Base-by-base conservation (phyloP, 208 protist genomes). In the Trypanosoma theileri region DNA sequence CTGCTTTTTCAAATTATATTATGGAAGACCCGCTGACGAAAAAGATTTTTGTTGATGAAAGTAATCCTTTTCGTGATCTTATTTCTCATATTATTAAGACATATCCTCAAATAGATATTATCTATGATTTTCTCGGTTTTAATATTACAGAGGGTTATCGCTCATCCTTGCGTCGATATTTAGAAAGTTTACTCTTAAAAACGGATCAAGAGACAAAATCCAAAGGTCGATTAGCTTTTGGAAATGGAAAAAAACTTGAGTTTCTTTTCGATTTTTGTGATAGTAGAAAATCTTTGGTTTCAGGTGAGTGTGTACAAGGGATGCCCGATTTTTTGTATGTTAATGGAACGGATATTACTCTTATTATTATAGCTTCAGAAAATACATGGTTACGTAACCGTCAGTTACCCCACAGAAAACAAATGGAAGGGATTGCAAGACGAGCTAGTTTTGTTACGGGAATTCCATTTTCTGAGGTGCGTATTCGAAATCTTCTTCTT, bases 101-200 rank as follows among this genome's bases (percentile, higher is more conserved):
- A 53, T 90, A 86, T 71, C 80, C 81, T 4, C 70, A 91, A 42
- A 85, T 95, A 55, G 81, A 90, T 58, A 61, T 92, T 22, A 82
- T 93, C 61, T 87, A 91, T 69, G 85, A 89, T 59, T 95, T 95
- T 80, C 73, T 93, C 40, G 90, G 90, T 10, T 88, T 95, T 68
- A 90, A 91, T 52, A 26, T 75, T n/a, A 28, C 67, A 17, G 44
- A 66, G 12, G 89, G 89, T 21, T 95, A 95, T 69, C 77, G 90
- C 26, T 56, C 28, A 3, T 87, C 90, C 9, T 62, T 95, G 13
- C 55, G 79, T 7, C 73, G 72, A 7, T 91, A 91, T 64, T 24
- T 93, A 40, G 56, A 60, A 26, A 52, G 82, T 22, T 72, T 85
- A 26, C 26, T 90, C 50, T 77, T 78, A 62, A 55, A 44, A 44